phyloP scores from a whole-genome alignment of 371 early-diverging fungal genomes.

The Zopfochytrium polystomum region DNA sequence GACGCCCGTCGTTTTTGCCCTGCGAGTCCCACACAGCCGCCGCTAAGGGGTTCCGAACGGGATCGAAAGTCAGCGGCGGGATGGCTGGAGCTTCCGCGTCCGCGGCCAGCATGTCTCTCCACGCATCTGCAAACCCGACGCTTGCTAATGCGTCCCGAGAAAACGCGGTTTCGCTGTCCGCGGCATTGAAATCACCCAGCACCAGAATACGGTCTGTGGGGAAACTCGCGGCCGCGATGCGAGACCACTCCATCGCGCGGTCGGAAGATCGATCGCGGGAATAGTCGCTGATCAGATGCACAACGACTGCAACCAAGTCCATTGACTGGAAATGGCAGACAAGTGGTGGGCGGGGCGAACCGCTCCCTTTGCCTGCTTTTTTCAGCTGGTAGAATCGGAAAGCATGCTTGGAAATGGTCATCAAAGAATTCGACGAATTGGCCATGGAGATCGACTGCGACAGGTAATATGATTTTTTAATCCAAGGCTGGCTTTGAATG shows the following conservation, averaged over 20 bases:
- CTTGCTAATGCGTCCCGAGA: too few species aligned
- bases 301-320: slow-evolving; percentile 1
- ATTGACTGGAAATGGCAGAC: not conserved
- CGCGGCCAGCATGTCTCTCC: not conserved
- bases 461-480: slow-evolving; percentile 4
- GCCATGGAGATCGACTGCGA: not conserved
- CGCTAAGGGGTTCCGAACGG: slow-evolving; percentile 5
- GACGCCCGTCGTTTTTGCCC: not conserved
- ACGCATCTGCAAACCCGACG: slow-evolving; percentile 17
- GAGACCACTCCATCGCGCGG: not conserved
- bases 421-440: not conserved
- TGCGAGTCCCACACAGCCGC: too few species aligned
- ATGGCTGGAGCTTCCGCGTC: not conserved
- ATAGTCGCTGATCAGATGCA: slow-evolving; percentile 18
- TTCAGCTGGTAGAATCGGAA: not conserved
- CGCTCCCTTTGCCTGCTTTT: not conserved
- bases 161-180: slow-evolving; percentile 1
- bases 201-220: slow-evolving; percentile 3
- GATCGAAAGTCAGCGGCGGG: slow-evolving; percentile 14
- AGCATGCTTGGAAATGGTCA: slow-evolving; percentile 4
- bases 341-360: not conserved
- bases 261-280: slow-evolving; percentile 2
- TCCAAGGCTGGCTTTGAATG: not conserved
- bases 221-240: not conserved
- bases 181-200: slow-evolving; percentile 16